These are phyloP conservation scores for Colletotrichum lentis DNA, from an alignment of 2,329 filamentous ascomycete species.

Conservation along the genomic window DNA sequence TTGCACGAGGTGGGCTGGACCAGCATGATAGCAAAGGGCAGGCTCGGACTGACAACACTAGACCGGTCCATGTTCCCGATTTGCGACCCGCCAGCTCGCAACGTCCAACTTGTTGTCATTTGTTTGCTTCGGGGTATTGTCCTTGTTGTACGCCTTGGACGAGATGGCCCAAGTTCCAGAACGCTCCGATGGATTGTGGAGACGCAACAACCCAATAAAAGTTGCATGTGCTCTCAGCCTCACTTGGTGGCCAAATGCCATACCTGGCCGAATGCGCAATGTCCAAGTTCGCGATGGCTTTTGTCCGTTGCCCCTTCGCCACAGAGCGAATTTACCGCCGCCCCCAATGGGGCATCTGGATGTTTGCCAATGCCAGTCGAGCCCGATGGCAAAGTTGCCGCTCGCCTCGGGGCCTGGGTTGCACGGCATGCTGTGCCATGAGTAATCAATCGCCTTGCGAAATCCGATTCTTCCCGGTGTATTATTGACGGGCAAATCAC, in stretches of 20 bases:
- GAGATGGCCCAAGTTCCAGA: slow-evolving; percentile 33
- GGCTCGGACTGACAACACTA: background rate
- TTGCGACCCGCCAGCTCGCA: slow-evolving; percentile 4
- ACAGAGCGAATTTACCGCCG: slow-evolving; percentile 10
- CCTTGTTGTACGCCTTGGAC: slow-evolving; percentile 1
- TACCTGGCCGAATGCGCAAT: slow-evolving; percentile 32
- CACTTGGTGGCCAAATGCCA: slow-evolving; percentile 30
- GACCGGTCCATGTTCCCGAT: slow-evolving; percentile 19
- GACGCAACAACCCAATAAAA: slow-evolving; percentile 13
- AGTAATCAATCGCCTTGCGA: slow-evolving; percentile 32
- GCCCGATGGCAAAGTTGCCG: slow-evolving; percentile 6
- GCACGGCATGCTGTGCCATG: slow-evolving; percentile 26
- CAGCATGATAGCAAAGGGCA: background rate
- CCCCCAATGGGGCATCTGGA: slow-evolving; percentile 8
- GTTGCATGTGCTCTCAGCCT: slow-evolving; percentile 26
- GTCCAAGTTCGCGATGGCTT: slow-evolving; percentile 24
- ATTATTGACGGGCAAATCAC: background rate
- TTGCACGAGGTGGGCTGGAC: slow-evolving; percentile 6
- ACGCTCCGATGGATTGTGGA: slow-evolving; percentile 33
- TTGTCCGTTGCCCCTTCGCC: slow-evolving; percentile 18
- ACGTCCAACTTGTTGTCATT: background rate
- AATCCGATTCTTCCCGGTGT: slow-evolving; percentile 1
- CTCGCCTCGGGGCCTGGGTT: slow-evolving; percentile 5
- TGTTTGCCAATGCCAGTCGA: background rate
- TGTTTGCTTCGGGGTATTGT: slow-evolving; percentile 1